Conservation (phyloP, 148 eudicot species). For the Silene conica region DNA sequence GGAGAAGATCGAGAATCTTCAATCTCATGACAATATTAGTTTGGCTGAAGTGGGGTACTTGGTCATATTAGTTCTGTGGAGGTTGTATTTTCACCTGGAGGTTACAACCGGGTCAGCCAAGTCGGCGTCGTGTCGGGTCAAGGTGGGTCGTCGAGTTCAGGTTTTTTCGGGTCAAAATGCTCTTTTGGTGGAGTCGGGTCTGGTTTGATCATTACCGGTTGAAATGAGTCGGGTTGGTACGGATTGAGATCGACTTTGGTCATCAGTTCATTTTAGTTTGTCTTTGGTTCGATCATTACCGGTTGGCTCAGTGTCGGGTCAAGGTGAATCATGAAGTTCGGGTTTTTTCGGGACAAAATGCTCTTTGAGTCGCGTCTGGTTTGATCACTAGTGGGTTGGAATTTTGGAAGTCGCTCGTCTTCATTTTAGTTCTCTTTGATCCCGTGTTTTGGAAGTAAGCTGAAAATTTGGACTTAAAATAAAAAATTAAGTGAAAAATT, state of each 20-base stretch:
- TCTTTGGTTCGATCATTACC: too few relatives aligned
- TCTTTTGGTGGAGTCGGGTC: background rate
- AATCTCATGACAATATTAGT: slow-evolving; percentile 62
- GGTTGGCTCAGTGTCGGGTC: too few relatives aligned
- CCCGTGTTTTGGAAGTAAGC: too few relatives aligned
- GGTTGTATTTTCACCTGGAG: background rate
- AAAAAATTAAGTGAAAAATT: too few relatives aligned
- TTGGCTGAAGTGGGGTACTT: slow-evolving; percentile 32
- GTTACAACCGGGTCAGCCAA: background rate
- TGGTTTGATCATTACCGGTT: background rate
- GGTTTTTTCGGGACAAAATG: too few relatives aligned
- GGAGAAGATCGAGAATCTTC: slow-evolving; percentile 74
- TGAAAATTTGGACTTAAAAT: too few relatives aligned
- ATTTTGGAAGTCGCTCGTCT: too few relatives aligned
- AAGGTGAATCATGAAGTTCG: too few relatives aligned
- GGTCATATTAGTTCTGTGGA: background rate
- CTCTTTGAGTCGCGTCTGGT: background rate
- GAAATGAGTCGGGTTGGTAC: background rate
- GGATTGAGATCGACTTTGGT: background rate
- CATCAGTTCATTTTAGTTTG: too few relatives aligned
- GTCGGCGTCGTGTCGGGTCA: background rate
- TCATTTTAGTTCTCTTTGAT: too few relatives aligned
- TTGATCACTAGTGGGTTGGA: background rate
- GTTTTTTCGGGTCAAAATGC: background rate
- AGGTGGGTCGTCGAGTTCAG: background rate